Evolutionary conservation across 2,329 filamentous ascomycete species (phyloP), one percentile per base, ranked within the genome.

Genomic region (Dothidotthia symphoricarpi): DNA sequence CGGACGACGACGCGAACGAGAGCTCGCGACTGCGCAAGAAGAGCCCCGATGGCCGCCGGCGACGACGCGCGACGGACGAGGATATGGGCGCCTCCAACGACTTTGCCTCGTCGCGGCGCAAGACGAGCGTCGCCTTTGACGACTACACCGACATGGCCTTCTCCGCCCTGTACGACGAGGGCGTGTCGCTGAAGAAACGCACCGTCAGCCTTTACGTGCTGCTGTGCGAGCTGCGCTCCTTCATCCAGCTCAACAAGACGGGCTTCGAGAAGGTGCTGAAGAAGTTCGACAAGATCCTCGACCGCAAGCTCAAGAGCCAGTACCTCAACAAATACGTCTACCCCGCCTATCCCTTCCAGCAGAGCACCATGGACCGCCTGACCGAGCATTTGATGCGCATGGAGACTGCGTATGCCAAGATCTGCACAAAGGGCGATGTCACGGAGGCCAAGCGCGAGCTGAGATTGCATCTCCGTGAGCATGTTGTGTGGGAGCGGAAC

Each of bases 401-500:
- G 61, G 93, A 97, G 65, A 69, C 78, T 32, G 78, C 84, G 1
- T 98, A 96, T 61, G 82, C 89, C 1, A 78, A 85, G 16, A 74
- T 96, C 13, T 85, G 94, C 37, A 94, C 89, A 0, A 80, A 84
- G 28, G 89, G 89, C 19, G 88, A 98, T 58, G 69, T 85, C 3
- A 74, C 78, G 5, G 71, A 85, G 10, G 90, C 93, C 4, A 87
- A 83, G 57, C 84, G 87, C 52, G 93, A 97, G 61, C 75, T 98
- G 40, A 81, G 93, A 36, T 80, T 95, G 19, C 90, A 98, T 61
- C 77, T 98, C 16, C 78, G 93, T 40, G 94, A 98, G 69, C 93
- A 98, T 66, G 90, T 98, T 14, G 91, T 97, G 0, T 98, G 93
- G 94, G 94, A 98, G 67, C 81, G 93, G 40, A 98, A 98, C 63